A percentile compares a stretch with the other conserved stretches of the same genome.
Conservation (phyloP, 257 asterid genomes). For the Lantana camara region DNA sequence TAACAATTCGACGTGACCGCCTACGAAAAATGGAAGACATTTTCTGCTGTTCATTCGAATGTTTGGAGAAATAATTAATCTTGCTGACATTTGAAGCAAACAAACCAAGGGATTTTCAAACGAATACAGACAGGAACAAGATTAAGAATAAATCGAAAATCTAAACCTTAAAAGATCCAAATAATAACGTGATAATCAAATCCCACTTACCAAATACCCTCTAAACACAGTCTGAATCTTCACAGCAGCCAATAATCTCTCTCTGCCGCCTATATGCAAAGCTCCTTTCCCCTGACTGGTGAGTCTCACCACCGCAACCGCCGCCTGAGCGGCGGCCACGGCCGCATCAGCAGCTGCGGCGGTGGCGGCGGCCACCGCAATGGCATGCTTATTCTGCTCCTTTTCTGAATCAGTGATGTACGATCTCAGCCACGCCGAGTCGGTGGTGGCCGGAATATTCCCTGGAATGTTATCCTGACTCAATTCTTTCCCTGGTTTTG, state of each 20-base stretch:
- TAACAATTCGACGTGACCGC: conserved; percentile 24
- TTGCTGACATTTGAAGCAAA: conserved; percentile 47
- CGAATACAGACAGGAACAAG: not conserved
- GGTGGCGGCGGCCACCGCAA: conserved; percentile 92
- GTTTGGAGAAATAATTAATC: conserved; percentile 17
- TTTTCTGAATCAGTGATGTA: conserved; percentile 56
- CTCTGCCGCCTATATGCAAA: conserved; percentile 48
- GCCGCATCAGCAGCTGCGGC: conserved; percentile 98
- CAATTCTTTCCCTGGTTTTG: conserved; percentile 48
- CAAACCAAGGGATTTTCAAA: not conserved
- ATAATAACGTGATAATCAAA: conserved; percentile 15
- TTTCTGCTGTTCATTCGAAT: conserved; percentile 26
- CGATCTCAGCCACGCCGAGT: conserved; percentile 64
- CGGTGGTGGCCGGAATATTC: conserved; percentile 35
- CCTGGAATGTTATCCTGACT: conserved; percentile 35
- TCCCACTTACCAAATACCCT: conserved; percentile 71
- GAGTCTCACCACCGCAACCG: conserved; percentile 87
- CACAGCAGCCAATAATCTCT: conserved; percentile 61
- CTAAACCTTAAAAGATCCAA: not conserved
- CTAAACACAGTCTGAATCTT: conserved; percentile 83
- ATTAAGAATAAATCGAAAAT: not conserved
- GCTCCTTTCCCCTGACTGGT: conserved; percentile 72
- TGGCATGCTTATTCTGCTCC: conserved; percentile 78
- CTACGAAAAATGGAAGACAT: not conserved
- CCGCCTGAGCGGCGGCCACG: conserved; percentile 94